Conservation (phyloP, 164 flowering plant genomes). For the Nymphaea thermarum region DNA sequence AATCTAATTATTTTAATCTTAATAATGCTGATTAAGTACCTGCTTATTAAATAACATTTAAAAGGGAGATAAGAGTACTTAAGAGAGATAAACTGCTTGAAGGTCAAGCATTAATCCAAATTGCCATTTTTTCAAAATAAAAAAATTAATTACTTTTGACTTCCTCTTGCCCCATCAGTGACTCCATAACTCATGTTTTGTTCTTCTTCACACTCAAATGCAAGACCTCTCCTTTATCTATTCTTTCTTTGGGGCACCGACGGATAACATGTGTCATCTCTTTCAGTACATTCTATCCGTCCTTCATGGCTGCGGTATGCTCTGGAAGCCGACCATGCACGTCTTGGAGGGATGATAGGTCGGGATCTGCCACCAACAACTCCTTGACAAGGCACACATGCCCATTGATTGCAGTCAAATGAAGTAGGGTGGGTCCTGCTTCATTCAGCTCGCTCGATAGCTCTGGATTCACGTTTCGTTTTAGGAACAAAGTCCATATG, state of each 20-base stretch:
- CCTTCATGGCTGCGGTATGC: slow-evolving; percentile 4
- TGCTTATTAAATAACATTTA: no score
- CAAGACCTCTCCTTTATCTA: slow-evolving; percentile 1
- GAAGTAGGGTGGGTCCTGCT: neutral
- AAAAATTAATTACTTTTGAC: neutral
- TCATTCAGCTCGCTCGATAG: neutral
- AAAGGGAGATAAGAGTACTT: no score
- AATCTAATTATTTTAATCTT: no score
- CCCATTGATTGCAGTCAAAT: neutral
- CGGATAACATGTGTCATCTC: neutral
- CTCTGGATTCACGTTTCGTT: neutral
- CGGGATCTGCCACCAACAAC: neutral
- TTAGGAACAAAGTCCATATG: neutral
- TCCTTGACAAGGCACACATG: neutral
- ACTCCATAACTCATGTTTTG: neutral
- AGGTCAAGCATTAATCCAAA: no score
- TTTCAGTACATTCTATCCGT: neutral
- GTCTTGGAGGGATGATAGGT: neutral
- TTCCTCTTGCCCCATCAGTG: neutral
- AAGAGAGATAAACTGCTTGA: no score
- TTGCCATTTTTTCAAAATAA: no score
- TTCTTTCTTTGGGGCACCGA: neutral
- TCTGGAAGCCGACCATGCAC: neutral
- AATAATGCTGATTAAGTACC: no score
- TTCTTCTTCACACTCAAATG: slow-evolving; percentile 1